Evolutionary conservation across 345 rosid genomes (phyloP).

Genomic region (Aquilaria malaccensis): DNA sequence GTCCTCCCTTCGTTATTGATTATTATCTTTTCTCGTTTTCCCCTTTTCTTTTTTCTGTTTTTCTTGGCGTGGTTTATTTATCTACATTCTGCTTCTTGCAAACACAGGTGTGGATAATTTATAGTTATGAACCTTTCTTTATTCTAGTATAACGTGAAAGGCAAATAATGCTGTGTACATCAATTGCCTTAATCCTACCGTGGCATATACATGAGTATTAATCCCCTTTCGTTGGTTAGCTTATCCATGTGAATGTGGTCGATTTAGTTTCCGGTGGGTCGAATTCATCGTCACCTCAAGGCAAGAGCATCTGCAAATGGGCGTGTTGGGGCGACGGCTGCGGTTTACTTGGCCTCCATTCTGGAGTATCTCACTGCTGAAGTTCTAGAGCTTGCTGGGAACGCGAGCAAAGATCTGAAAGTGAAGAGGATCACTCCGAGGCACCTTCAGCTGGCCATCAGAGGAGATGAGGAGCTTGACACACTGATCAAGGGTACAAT

Average conservation of each 20-base stretch:
- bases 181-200: no score
- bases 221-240: no score
- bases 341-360: constrained; percentile 63
- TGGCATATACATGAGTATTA: no score
- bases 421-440: constrained; percentile 66
- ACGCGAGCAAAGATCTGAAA: constrained; percentile 68
- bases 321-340: constrained; percentile 77
- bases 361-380: constrained; percentile 73
- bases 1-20: background rate
- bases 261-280: constrained; percentile 67
- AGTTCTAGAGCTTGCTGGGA: constrained; percentile 73
- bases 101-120: no score
- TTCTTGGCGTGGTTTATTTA: no score
- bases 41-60: background rate
- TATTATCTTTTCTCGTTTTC: background rate
- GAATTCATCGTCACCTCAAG: constrained; percentile 70
- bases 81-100: no score
- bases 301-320: constrained; percentile 48
- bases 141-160: no score
- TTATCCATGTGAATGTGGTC: no score
- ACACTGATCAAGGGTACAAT: constrained; percentile 73
- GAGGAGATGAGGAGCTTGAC: constrained; percentile 53
- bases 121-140: no score
- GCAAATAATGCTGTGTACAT: no score
- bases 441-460: constrained; percentile 45